These are phyloP conservation scores for Gautieria morchelliformis DNA, from an alignment of 768 basidiomycete species.

Conservation along the genomic window DNA sequence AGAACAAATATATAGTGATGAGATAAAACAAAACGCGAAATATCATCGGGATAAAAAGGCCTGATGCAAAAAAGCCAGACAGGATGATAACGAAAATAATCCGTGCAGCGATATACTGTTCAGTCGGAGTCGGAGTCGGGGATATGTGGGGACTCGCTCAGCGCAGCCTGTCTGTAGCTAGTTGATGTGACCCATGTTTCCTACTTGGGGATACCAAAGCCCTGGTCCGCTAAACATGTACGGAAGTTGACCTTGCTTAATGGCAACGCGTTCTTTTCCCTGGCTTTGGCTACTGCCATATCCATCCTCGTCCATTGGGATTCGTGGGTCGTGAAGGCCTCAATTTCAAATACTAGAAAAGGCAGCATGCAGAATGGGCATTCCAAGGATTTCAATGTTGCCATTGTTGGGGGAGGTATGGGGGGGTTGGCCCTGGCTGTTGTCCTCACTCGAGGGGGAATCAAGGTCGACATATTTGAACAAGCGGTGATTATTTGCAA, in stretches of 20 bases:
- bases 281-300: not conserved
- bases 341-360: not conserved
- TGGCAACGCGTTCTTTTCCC: no score
- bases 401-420: conserved; percentile 49
- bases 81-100: no score
- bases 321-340: not conserved
- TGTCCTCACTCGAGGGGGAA: conserved; percentile 31
- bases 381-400: conserved; percentile 37
- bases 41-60: no score
- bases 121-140: no score
- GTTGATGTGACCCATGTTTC: not conserved
- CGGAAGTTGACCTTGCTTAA: not conserved
- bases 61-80: no score
- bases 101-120: no score
- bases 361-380: not conserved
- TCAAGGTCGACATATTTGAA: conserved; percentile 43
- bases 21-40: no score
- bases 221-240: not conserved
- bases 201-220: not conserved
- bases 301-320: not conserved
- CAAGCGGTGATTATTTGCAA: conserved; percentile 30
- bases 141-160: no score
- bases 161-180: no score
- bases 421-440: conserved; percentile 42
- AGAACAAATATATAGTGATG: no score